Percentiles rank a stretch among this genome's conserved stretches.
These are phyloP conservation scores for Talaromyces sp. DNA, from an alignment of 2,329 filamentous ascomycete species.

Conservation along the genomic window DNA sequence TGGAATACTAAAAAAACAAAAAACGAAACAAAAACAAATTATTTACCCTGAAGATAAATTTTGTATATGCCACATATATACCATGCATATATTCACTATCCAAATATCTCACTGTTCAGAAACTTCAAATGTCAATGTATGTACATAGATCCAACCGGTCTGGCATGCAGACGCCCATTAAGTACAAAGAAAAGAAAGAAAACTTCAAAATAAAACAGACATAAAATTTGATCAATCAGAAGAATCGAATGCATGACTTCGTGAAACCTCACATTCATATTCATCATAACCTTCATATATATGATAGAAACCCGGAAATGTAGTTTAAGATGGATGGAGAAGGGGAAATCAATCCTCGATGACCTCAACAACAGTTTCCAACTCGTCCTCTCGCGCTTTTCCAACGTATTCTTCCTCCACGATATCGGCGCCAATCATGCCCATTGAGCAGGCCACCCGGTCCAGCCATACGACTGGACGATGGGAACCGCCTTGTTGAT, in stretches of 20 bases:
- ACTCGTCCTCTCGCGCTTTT: neutral
- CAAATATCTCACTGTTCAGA: neutral
- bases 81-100: neutral
- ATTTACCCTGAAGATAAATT: neutral
- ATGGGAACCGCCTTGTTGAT: neutral
- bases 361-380: conserved; percentile 3
- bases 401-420: neutral
- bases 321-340: neutral
- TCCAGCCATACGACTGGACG: conserved; percentile 12
- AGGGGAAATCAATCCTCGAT: neutral
- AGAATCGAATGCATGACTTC: neutral
- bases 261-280: neutral
- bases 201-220: neutral
- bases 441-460: conserved; percentile 11
- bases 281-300: neutral
- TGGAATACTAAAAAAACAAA: conserved; percentile 44
- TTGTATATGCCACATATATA: neutral
- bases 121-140: conserved; percentile 13
- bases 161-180: neutral
- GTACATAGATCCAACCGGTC: conserved; percentile 13
- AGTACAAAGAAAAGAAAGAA: neutral
- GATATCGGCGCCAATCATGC: conserved; percentile 10
- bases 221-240: neutral
- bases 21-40: neutral
- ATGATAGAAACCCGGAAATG: neutral